Evolutionary conservation across 768 basidiomycete species (phyloP).

Genomic region (Dioszegia hungarica): DNA sequence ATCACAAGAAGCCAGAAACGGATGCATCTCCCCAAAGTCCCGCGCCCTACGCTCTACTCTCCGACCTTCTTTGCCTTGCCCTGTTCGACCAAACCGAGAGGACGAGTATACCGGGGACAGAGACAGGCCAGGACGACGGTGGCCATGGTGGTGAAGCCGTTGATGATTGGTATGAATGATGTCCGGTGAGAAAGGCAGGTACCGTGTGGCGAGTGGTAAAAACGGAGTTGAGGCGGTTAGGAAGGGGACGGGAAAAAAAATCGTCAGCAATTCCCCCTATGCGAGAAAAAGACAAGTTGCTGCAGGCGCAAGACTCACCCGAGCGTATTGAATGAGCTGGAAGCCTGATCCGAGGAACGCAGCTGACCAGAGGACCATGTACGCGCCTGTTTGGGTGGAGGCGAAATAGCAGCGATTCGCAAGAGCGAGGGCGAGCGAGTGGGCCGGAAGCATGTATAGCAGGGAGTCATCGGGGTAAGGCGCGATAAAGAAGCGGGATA

Average conservation of each 20-base stretch:
- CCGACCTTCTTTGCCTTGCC: conserved; percentile 28
- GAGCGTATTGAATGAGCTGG: conserved; percentile 37
- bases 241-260: not conserved
- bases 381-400: conserved; percentile 24
- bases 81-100: not conserved
- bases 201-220: not conserved
- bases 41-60: conserved; percentile 15
- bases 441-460: no score
- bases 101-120: not conserved
- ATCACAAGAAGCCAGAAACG: not conserved
- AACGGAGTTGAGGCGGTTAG: no score
- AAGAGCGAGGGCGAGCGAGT: not conserved
- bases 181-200: not conserved
- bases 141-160: no score
- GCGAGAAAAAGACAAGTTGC: no score
- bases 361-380: conserved; percentile 38
- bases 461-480: no score
- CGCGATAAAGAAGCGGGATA: not conserved
- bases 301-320: conserved; percentile 25
- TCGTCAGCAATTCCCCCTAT: not conserved
- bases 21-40: not conserved
- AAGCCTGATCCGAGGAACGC: conserved; percentile 30
- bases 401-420: not conserved
- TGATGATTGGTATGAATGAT: no score
- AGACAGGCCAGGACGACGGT: no score